These are phyloP conservation scores for Podospora pseudoanserina DNA, from an alignment of 495 filamentous ascomycete species.

Conservation along the genomic window DNA sequence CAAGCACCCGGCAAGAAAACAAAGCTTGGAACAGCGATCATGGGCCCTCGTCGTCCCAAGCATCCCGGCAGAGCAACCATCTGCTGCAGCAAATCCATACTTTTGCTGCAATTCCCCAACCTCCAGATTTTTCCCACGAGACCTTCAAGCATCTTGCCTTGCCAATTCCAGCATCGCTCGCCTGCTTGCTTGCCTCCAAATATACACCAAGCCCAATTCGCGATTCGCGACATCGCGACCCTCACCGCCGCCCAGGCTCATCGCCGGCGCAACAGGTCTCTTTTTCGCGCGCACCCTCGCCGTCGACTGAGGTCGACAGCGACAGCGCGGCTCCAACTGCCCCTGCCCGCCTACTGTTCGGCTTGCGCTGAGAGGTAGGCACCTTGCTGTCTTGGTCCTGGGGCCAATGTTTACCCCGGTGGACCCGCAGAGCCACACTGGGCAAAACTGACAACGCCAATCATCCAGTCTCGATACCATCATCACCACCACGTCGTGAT, in stretches of 20 bases:
- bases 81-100: constrained; percentile 4
- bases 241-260: background rate
- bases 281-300: constrained; percentile 15
- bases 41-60: constrained; percentile 7
- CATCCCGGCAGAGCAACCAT: constrained; percentile 15
- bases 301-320: constrained; percentile 41
- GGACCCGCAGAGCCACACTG: background rate
- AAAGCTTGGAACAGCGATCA: constrained; percentile 20
- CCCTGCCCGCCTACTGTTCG: constrained; percentile 52
- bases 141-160: constrained; percentile 5
- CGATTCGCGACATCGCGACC: constrained; percentile 5
- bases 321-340: constrained; percentile 37
- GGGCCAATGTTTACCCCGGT: background rate
- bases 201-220: background rate
- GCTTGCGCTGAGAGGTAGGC: constrained; percentile 74
- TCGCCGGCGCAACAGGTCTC: background rate
- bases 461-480: constrained; percentile 37
- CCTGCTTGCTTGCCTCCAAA: too few species aligned
- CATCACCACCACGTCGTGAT: constrained; percentile 24
- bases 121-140: background rate
- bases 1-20: constrained; percentile 21
- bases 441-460: background rate
- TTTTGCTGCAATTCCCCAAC: constrained; percentile 11
- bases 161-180: background rate
- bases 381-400: constrained; percentile 8